phyloP scores from a whole-genome alignment of 2,329 filamentous ascomycete species.

The Biscogniauxia sp. region DNA sequence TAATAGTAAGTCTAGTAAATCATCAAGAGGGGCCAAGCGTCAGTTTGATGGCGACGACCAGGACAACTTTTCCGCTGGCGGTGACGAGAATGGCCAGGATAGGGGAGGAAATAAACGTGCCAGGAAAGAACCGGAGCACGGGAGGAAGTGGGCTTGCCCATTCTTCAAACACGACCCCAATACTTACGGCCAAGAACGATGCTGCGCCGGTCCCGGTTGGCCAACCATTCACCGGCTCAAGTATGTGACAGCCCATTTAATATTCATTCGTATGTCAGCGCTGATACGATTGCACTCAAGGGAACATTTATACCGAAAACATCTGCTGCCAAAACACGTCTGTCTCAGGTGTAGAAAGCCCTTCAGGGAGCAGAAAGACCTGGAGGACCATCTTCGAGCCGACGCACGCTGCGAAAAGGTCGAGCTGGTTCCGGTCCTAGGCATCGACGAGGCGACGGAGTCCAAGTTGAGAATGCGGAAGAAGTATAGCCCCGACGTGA shows the following conservation, averaged over 20 bases:
- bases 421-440: constrained; percentile 20
- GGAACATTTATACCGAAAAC: constrained; percentile 31
- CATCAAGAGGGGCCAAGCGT: constrained; percentile 26
- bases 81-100: constrained; percentile 30
- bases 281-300: constrained; percentile 12
- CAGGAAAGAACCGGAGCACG: constrained; percentile 32
- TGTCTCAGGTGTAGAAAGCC: constrained; percentile 27
- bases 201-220: constrained; percentile 27
- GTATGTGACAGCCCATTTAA: constrained; percentile 17
- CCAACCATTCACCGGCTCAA: constrained; percentile 30
- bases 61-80: constrained; percentile 26
- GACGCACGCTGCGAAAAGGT: constrained; percentile 28
- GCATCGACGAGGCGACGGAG: constrained; percentile 30
- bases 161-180: constrained; percentile 36
- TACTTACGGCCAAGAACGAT: constrained; percentile 20
- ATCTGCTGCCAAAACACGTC: constrained; percentile 27
- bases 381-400: constrained; percentile 28
- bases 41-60: constrained; percentile 28
- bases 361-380: constrained; percentile 23
- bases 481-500: constrained; percentile 22
- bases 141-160: constrained; percentile 35
- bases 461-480: constrained; percentile 28
- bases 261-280: background rate
- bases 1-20: constrained; percentile 13
- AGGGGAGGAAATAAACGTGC: constrained; percentile 37